A percentile compares a stretch with the other conserved stretches of the same genome.
Evolutionary conservation across 495 filamentous ascomycete genomes (phyloP).

Genomic region (Friedmanniomyces endolithicus): DNA sequence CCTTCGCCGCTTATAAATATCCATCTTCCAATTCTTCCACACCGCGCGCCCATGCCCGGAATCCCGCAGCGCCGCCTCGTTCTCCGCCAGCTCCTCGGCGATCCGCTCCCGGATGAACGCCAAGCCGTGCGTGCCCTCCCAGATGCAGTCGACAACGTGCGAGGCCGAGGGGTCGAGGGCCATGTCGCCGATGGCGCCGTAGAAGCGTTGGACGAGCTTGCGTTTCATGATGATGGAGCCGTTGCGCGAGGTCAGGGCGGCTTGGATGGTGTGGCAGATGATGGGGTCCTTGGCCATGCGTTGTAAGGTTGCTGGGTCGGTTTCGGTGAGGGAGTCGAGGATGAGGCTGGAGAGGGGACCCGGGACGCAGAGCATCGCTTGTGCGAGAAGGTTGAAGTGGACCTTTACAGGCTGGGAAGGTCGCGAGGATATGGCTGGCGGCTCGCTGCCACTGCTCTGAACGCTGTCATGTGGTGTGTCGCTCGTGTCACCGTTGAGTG

Average conservation of each 20-base stretch:
- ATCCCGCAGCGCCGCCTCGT: slow-evolving; percentile 57
- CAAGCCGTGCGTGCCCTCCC: slow-evolving; percentile 51
- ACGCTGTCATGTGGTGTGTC: slow-evolving; percentile 3
- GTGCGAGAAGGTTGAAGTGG: slow-evolving; percentile 54
- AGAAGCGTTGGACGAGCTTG: slow-evolving; percentile 48
- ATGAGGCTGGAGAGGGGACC: slow-evolving; percentile 46
- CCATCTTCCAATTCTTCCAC: slow-evolving; percentile 88
- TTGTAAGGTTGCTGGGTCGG: slow-evolving; percentile 33
- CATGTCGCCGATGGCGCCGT: slow-evolving; percentile 47
- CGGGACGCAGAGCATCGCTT: slow-evolving; percentile 49
- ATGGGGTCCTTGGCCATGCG: slow-evolving; percentile 45
- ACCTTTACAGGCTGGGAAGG: slow-evolving; percentile 35
- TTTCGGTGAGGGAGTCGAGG: slow-evolving; percentile 40
- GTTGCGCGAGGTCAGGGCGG: slow-evolving; percentile 47
- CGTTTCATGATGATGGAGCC: slow-evolving; percentile 48
- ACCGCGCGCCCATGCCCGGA: slow-evolving; percentile 66
- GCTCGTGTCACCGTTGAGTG: slow-evolving; percentile 18
- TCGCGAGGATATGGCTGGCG: slow-evolving; percentile 5
- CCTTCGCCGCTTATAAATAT: slow-evolving; percentile 59
- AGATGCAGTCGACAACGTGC: slow-evolving; percentile 67
- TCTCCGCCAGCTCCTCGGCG: slow-evolving; percentile 47
- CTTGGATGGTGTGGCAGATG: slow-evolving; percentile 60
- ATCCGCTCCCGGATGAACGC: slow-evolving; percentile 56
- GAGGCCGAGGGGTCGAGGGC: slow-evolving; percentile 60
- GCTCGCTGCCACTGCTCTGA: not conserved